Evolutionary conservation across 352 stramenopile species (phyloP), one percentile per base, ranked within the genome.

Genomic region (Phytophthora idaei): DNA sequence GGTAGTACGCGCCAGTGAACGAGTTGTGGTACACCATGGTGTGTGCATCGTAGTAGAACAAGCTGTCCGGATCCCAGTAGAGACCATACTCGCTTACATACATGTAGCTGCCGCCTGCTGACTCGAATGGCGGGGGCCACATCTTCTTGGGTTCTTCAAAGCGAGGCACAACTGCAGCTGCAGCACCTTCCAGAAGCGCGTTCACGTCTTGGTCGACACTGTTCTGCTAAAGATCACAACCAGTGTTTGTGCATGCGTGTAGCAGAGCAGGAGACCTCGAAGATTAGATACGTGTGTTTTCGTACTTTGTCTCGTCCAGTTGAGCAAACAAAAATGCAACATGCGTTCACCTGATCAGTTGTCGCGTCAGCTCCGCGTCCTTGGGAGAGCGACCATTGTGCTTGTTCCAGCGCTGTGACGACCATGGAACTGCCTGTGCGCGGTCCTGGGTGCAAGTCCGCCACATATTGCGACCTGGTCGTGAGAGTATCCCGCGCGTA

Each of bases 31-130:
- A 95, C 4, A 93, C 47, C 57, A 89, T 92, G 14, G 83, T 79
- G 17, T 85, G 75, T 36, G 82, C 69, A 54, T 93, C 72, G 71
- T 93, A 94, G 70, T 93, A 94, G 32, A 93, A 95, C 85, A 92
- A 86, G 60, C 83, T 94, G 64, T 94, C 81, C 1, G 71, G 66
- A 53, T 95, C 83, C 64, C 88, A 95, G 58, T 93, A 94, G 45
- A 95, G 70, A 0, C 88, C 86, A 61, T 64, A 76, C 29, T 92
- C 82, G 39, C 73, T 89, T 15, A 65, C 74, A 56, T 81, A 95
- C 10, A 92, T 71, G 41, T 93, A 95, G 64, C 81, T 90, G 14
- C 86, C 88, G 4, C 88, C 88, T 12, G 64, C 86, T 10, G 79
- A 89, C 69, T 95, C 88, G 50, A 95, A 95, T 28, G 86, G 85